A percentile compares a stretch with the other conserved stretches of the same genome.
phyloP scores from a whole-genome alignment of 768 basidiomycete genomes.

The Boletus sp. region DNA sequence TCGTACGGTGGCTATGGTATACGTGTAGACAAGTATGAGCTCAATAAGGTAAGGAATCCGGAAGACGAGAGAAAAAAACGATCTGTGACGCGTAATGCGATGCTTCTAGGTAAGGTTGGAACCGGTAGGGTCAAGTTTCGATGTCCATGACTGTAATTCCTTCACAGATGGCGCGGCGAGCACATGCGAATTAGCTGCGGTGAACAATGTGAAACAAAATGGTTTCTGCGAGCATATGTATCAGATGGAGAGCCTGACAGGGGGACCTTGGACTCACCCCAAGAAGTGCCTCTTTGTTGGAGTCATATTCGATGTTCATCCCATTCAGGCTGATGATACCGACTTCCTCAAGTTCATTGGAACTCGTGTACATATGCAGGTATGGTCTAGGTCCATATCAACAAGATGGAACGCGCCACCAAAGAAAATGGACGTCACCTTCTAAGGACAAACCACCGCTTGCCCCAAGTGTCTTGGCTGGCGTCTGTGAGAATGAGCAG shows the following conservation, averaged over 20 bases:
- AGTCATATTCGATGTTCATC: slow-evolving; percentile 82
- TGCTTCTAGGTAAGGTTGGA: slow-evolving; percentile 43
- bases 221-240: slow-evolving; percentile 53
- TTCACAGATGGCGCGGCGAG: slow-evolving; percentile 78
- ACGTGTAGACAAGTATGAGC: slow-evolving; percentile 20
- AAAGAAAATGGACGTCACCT: slow-evolving; percentile 46
- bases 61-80: not conserved
- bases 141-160: slow-evolving; percentile 83
- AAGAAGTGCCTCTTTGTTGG: slow-evolving; percentile 83
- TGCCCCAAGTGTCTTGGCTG: slow-evolving; percentile 76
- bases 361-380: slow-evolving; percentile 81
- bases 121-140: slow-evolving; percentile 82
- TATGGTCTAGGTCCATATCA: slow-evolving; percentile 65
- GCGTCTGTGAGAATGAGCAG: slow-evolving; percentile 81
- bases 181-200: slow-evolving; percentile 88
- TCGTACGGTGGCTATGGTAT: slow-evolving; percentile 28
- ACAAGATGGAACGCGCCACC: not conserved
- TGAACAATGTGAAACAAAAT: slow-evolving; percentile 88
- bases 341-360: slow-evolving; percentile 80
- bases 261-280: slow-evolving; percentile 55
- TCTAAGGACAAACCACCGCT: slow-evolving; percentile 82
- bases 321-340: slow-evolving; percentile 80
- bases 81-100: not conserved
- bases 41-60: slow-evolving; percentile 17
- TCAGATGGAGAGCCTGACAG: not conserved